Evolutionary conservation across 1,284 basidiomycete genomes (phyloP), one percentile per base, ranked within the genome.

Genomic region (Gymnopus androsaceus): DNA sequence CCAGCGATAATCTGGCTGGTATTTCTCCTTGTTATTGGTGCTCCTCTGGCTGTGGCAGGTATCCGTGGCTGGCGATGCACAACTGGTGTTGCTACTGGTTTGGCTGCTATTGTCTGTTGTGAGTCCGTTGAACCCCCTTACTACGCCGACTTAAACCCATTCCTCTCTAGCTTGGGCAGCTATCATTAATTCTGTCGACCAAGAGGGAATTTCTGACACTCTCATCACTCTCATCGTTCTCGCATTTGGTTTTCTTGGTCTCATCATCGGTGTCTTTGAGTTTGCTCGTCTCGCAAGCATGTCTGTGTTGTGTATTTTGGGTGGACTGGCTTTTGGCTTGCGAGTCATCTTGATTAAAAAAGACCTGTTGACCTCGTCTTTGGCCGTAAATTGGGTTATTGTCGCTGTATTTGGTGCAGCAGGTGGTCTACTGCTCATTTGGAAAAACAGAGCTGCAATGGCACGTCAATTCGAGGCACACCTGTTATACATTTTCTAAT

Each of bases 1-100:
- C 67, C 81, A 23, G 81, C 84, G 1, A 55, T 84, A 17, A 63
- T 86, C 15, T 88, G 85, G 86, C 75, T 86, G 8, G 69, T 64
- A 11, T 84, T 81, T 59, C 75, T 73, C 25, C 73, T 83, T 54
- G 58, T 72, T 8, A 59, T 84, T 40, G 85, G 86, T 11, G 45
- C 72, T 8, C 83, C 84, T 1, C 72, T 88, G 62, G 71, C 82
- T 14, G 56, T 81, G 3, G 79, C 73, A 1, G 86, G 85, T 36
- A 74, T 88, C 53, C 74, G 82, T 27, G 73, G 81, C 1, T 78
- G 79, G 72, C 75, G 82, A 51, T 36, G 82, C 3, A 83, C 83
- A 3, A 80, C 80, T 1, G 84, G 81, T 28, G 69, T 74, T 7
- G 80, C 79, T 1, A 63, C 83, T 34, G 85, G 83, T 1, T 61